Conservation (phyloP, 176 grass and related monocot species). For the Leersia perrieri region DNA sequence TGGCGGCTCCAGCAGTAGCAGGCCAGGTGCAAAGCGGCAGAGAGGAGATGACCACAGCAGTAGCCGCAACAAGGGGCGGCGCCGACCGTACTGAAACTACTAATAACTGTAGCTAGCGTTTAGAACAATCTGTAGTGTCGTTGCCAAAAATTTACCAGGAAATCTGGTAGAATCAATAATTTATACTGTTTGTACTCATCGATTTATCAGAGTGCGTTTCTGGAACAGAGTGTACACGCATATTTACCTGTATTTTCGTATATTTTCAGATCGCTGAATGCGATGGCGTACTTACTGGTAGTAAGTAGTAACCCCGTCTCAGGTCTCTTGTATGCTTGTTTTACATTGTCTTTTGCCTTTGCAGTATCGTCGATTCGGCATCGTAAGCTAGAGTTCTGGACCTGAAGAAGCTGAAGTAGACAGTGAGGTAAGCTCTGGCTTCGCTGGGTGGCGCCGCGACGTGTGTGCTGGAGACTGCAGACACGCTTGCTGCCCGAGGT, state of each 20-base stretch:
- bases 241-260: too few species aligned
- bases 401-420: too few species aligned
- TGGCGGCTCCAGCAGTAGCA: not conserved
- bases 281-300: too few species aligned
- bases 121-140: not conserved
- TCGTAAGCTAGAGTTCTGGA: too few species aligned
- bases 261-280: not conserved
- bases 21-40: constrained; percentile 13
- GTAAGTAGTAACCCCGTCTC: not conserved
- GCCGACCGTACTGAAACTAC: constrained; percentile 48
- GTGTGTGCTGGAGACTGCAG: too few species aligned
- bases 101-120: not conserved
- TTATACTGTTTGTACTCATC: not conserved
- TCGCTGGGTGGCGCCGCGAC: too few species aligned
- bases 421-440: too few species aligned
- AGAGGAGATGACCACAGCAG: constrained; percentile 27
- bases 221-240: not conserved
- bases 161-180: not conserved
- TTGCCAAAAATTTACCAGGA: not conserved
- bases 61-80: constrained; percentile 34
- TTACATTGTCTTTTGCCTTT: too few species aligned
- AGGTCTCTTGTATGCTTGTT: too few species aligned
- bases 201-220: not conserved
- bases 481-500: not conserved
- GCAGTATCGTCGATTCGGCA: too few species aligned